These are phyloP conservation scores for Hypomyces perniciosus DNA, from an alignment of 2,329 filamentous ascomycete species.

Conservation along the genomic window DNA sequence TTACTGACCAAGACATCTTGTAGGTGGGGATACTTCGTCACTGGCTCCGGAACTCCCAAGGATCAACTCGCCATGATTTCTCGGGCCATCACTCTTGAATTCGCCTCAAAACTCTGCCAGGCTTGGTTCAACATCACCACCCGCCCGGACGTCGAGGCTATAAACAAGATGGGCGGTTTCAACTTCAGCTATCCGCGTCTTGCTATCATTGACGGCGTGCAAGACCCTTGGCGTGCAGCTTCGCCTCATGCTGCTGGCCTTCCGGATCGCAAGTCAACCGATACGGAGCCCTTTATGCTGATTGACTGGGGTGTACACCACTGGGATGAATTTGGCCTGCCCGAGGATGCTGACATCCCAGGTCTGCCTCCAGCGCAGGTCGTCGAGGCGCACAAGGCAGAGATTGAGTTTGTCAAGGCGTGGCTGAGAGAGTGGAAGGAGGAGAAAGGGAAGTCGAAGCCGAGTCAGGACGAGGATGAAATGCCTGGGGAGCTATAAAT, in stretches of 20 bases:
- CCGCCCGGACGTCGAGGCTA: slow-evolving; percentile 54
- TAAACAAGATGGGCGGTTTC: slow-evolving; percentile 74
- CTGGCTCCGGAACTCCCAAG: slow-evolving; percentile 61
- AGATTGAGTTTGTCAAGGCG: slow-evolving; percentile 55
- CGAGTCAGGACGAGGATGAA: not conserved
- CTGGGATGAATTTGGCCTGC: slow-evolving; percentile 68
- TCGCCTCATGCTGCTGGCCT: slow-evolving; percentile 63
- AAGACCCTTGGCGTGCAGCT: slow-evolving; percentile 74
- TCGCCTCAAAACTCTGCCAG: slow-evolving; percentile 55
- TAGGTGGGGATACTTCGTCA: slow-evolving; percentile 74
- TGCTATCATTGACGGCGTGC: slow-evolving; percentile 68
- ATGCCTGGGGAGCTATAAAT: slow-evolving; percentile 3
- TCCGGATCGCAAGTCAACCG: slow-evolving; percentile 51
- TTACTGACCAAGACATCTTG: slow-evolving; percentile 16
- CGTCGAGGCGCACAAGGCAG: slow-evolving; percentile 49
- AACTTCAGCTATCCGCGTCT: slow-evolving; percentile 68
- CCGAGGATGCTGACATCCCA: slow-evolving; percentile 52
- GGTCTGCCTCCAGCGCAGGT: slow-evolving; percentile 54
- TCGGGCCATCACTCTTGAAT: slow-evolving; percentile 60
- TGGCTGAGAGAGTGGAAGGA: slow-evolving; percentile 60
- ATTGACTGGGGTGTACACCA: slow-evolving; percentile 74
- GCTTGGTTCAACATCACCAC: slow-evolving; percentile 63
- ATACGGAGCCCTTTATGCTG: slow-evolving; percentile 63
- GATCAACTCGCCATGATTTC: slow-evolving; percentile 65
- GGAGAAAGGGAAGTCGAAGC: slow-evolving; percentile 11